phyloP scores from a whole-genome alignment of 2,329 filamentous ascomycete genomes.

The Elsinoe necatrix region DNA sequence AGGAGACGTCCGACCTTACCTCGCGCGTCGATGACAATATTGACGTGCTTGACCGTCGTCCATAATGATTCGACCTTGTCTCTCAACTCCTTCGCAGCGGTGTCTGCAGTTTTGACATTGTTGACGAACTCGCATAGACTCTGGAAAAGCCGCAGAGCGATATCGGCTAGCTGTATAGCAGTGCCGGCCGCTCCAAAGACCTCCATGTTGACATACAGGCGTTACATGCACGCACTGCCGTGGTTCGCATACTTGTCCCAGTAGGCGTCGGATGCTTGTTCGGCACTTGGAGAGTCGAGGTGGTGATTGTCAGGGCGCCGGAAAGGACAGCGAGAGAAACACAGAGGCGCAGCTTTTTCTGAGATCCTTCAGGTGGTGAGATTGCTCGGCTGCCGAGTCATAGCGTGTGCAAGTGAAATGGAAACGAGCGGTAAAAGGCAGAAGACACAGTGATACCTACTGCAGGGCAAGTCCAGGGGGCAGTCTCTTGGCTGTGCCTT shows the following conservation, averaged over 20 bases:
- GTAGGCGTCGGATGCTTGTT: neutral
- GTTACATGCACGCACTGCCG: neutral
- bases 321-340: neutral
- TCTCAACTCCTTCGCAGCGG: conserved; percentile 4
- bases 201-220: neutral
- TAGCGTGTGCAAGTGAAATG: neutral
- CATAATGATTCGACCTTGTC: conserved; percentile 7
- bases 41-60: neutral
- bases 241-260: conserved; percentile 1
- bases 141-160: conserved; percentile 1
- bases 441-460: neutral
- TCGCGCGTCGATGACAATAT: conserved; percentile 3
- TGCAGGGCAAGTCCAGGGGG: neutral
- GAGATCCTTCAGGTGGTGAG: conserved; percentile 4
- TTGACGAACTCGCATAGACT: conserved; percentile 6
- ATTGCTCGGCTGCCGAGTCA: conserved; percentile 4
- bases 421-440: neutral
- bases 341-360: conserved; percentile 1
- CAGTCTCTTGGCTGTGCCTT: neutral
- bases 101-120: conserved; percentile 2
- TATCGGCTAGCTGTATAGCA: conserved; percentile 11
- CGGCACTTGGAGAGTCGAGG: neutral
- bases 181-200: neutral
- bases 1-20: neutral
- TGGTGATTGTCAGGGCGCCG: neutral